Evolutionary conservation across 257 asterid genomes (phyloP).

Genomic region (Solanum commersonii): DNA sequence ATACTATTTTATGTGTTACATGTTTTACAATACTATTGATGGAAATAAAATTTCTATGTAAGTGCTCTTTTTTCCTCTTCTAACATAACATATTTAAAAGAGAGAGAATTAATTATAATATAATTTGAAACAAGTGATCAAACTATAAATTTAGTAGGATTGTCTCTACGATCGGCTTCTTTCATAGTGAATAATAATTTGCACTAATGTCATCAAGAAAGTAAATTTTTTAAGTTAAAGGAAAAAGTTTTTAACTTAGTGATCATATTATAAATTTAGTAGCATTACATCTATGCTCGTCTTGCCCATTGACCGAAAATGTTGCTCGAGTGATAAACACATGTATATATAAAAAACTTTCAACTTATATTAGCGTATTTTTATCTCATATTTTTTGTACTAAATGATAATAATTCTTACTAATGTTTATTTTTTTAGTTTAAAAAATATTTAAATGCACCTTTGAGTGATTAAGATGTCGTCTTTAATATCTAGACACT

Average conservation of each 20-base stretch:
- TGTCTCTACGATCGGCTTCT: neutral
- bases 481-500: too few species aligned
- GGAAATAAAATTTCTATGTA: too few species aligned
- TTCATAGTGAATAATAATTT: neutral
- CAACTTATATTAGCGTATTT: too few species aligned
- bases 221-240: neutral
- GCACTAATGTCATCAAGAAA: neutral
- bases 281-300: too few species aligned
- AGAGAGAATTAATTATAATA: neutral
- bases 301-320: neutral
- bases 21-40: neutral
- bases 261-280: neutral
- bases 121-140: too few species aligned
- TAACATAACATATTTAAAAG: too few species aligned
- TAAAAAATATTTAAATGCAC: neutral
- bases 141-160: too few species aligned
- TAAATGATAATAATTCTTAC: neutral
- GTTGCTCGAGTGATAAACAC: neutral
- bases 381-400: too few species aligned
- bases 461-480: neutral
- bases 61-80: neutral
- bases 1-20: neutral
- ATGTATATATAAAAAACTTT: too few species aligned
- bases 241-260: too few species aligned
- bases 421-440: neutral